A percentile compares a stretch with the other conserved stretches of the same genome.
Evolutionary conservation across 2,329 filamentous ascomycete genomes (phyloP).

Genomic region (Clonostachys sp.): DNA sequence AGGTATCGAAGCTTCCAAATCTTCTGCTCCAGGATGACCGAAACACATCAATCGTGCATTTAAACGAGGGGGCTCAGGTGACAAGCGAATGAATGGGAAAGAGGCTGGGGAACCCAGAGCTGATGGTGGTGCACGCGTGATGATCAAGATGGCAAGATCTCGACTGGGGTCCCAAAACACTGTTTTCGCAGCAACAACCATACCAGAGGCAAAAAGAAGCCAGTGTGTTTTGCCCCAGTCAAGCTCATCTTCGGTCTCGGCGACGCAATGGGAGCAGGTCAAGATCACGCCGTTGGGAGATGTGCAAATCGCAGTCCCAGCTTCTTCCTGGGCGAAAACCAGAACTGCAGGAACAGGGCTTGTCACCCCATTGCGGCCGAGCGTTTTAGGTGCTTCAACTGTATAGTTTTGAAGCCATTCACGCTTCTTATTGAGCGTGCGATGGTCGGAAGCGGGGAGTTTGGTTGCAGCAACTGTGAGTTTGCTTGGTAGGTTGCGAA

Average conservation of each 20-base stretch:
- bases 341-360: constrained; percentile 13
- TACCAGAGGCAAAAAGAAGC: constrained; percentile 36
- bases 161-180: constrained; percentile 32
- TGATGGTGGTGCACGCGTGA: constrained; percentile 12
- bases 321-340: constrained; percentile 43
- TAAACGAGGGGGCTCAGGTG: constrained; percentile 7
- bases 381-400: no score
- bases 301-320: constrained; percentile 46
- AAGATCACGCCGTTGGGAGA: constrained; percentile 34
- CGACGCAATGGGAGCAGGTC: constrained; percentile 46
- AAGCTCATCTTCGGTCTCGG: constrained; percentile 29
- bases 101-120: not conserved
- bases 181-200: constrained; percentile 28
- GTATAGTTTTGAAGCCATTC: no score
- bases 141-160: constrained; percentile 40
- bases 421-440: no score
- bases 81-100: constrained; percentile 2
- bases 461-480: no score
- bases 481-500: no score
- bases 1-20: constrained; percentile 32
- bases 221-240: constrained; percentile 20
- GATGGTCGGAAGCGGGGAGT: no score
- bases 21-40: constrained; percentile 27
- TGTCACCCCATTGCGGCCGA: no score
- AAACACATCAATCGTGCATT: constrained; percentile 20